Base-by-base conservation (phyloP, 306 rosid genomes). In the Quercus bicolor region DNA sequence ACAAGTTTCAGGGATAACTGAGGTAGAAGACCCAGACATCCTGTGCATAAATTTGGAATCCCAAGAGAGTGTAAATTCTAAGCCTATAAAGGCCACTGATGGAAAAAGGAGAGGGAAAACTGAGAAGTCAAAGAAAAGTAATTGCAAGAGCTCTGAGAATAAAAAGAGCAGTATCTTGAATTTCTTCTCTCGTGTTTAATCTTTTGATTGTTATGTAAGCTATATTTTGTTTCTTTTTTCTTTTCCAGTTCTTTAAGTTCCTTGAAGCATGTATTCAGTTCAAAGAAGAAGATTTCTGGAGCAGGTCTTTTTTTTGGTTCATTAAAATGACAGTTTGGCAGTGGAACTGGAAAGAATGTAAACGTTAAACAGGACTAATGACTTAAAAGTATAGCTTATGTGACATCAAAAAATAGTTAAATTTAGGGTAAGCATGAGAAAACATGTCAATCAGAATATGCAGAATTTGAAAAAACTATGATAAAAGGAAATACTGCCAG, bases 181-280 rank as follows among this genome's bases (percentile, higher is more conserved):
- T 89, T 95, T 91, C 86, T 95, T 91, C 86, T 84, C 94, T 65
- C 80, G 91, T 37, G 88, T 95, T 77, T 91, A 86, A 81, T 77
- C 66, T 34, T 74, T 78, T 79, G 40, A 72, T 56, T 52, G 28
- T 7, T 60, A 51, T 23, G 23, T 21, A 2, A 59, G 53, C 15
- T 52, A 54, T 73, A 31, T 70, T 69, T 23, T 60, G 18, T 62
- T 72, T 33, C 18, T 8, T 16, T 54, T 16, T 20, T 40, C 11
- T 8, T 40, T 40, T 40, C 45, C 2, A 8, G 45, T 69, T 8
- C 61, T 83, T 68, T 15, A 21, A 21, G 40, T 29, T 55, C n/a
- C 20, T 15, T 10, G 11, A 11, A 23, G n/a, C 54, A 6, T 70
- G 0, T 34, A 10, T 53, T 66, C 23, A 5, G 6, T 60, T 60